Evolutionary conservation across 1,284 basidiomycete species (phyloP).

Genomic region (Malassezia brasiliensis): DNA sequence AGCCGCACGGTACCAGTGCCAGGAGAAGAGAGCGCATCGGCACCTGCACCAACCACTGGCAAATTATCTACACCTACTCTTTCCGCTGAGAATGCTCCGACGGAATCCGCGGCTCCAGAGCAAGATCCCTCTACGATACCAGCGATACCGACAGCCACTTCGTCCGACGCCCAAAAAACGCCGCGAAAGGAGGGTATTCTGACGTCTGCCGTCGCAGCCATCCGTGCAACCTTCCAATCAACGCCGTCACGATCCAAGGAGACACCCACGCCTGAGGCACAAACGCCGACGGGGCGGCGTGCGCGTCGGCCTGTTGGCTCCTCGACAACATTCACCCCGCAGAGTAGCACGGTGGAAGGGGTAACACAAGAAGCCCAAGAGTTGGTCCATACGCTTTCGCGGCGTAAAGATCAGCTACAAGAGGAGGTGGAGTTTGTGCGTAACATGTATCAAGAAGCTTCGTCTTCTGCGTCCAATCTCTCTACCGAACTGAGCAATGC

Average conservation of each 20-base stretch:
- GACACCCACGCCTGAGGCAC: neutral
- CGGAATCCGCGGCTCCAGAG: too few species aligned
- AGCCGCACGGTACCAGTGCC: too few species aligned
- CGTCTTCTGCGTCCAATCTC: neutral
- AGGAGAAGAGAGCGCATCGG: too few species aligned
- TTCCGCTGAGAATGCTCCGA: too few species aligned
- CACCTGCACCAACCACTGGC: too few species aligned
- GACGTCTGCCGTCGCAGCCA: neutral
- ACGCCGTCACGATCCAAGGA: neutral
- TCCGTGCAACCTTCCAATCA: neutral
- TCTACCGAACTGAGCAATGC: neutral
- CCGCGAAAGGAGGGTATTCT: neutral
- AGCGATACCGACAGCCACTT: too few species aligned
- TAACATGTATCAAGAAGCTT: slow-evolving; percentile 11
- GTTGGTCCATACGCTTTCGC: neutral
- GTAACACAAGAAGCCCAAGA: neutral
- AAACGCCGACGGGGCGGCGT: neutral
- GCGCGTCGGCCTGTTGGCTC: neutral
- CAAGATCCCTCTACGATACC: too few species aligned
- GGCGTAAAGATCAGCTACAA: neutral
- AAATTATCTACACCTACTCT: too few species aligned
- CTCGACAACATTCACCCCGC: neutral
- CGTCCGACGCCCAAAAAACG: neutral
- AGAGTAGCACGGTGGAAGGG: neutral
- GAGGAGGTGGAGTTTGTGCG: slow-evolving; percentile 9